Base-by-base conservation (phyloP, 2,329 filamentous ascomycete species). In the Colletotrichum melonis region DNA sequence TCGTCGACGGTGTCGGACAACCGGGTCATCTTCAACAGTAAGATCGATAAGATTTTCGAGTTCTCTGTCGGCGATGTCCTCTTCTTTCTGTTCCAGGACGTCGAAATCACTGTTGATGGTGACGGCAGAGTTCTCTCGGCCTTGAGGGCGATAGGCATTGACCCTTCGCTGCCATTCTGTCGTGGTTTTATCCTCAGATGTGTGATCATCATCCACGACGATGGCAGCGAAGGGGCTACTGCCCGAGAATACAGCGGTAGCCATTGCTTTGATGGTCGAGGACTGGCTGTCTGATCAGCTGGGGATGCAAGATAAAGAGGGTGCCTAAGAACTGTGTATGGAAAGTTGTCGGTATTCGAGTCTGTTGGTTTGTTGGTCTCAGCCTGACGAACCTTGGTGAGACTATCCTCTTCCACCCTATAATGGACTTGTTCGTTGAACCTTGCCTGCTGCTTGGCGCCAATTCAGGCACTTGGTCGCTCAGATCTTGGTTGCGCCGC, bases 1-100 rank as follows among this genome's bases (percentile, higher is more conserved):
- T 35, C 32, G 62, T 35, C 66, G 59, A 38, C 30, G 26, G n/a
- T 58, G n/a, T 4, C 28, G 9, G 16, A 52, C n/a, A 24, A 57
- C 9, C n/a, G 32, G 54, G 14, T 58, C 52, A 14, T 77, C 76
- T 1, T 82, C 78, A 1, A 73, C 73, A 0, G 81, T 83, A 4
- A 84, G 78, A 46, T 85, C 82, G 28, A 85, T 82, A 1, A 82
- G 70, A 19, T 81, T 78, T 9, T 55, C 66, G 4, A 76, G 52
- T 35, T 77, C 75, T 8, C 70, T 67, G 14, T 77, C 74, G 6
- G 68, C 65, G 2, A 74, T 32, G 0, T 74, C 72, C 3, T 76
- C 76, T 22, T 76, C 65, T 11, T 70, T 46, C 12, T 68, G 42
- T 3, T 74, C 67, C 2, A 49, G 6, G 16, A 49, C 8, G 14